A percentile compares a stretch with the other conserved stretches of the same genome.
Evolutionary conservation across 2,329 filamentous ascomycete species (phyloP).

Genomic region (Arthrobotrys sphaeroides): DNA sequence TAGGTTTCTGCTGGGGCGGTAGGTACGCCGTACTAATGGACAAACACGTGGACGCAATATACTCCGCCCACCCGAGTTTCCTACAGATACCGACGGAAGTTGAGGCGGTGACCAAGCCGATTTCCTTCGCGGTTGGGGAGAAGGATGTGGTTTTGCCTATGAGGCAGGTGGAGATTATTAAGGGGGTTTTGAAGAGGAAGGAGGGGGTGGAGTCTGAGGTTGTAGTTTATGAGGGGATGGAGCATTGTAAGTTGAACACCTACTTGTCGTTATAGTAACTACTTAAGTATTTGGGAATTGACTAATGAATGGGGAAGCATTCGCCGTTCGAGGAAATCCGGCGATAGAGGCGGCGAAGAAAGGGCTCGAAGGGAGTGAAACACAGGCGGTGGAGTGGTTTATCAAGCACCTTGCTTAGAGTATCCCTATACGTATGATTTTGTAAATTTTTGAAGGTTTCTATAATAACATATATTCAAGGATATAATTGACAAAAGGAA

Average conservation of each 20-base stretch:
- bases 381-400: conserved; percentile 60
- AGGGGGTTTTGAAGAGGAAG: conserved; percentile 60
- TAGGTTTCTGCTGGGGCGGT: conserved; percentile 73
- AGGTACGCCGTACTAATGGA: conserved; percentile 67
- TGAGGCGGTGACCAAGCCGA: conserved; percentile 63
- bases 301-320: conserved; percentile 58
- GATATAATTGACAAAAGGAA: not conserved
- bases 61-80: conserved; percentile 57
- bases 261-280: too few species aligned
- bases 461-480: not conserved
- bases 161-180: conserved; percentile 60
- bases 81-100: conserved; percentile 65
- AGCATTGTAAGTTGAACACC: conserved; percentile 58
- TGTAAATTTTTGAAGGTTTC: not conserved
- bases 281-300: not conserved
- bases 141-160: conserved; percentile 62
- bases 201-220: conserved; percentile 60
- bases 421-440: not conserved
- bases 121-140: conserved; percentile 65
- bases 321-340: conserved; percentile 59
- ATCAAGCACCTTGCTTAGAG: conserved; percentile 53
- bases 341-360: conserved; percentile 57
- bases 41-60: conserved; percentile 56
- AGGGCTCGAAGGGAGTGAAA: conserved; percentile 58
- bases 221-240: conserved; percentile 61